These are phyloP conservation scores for Komagataea norvegica DNA, from an alignment of 1,139 yeast genomes.

Conservation along the genomic window DNA sequence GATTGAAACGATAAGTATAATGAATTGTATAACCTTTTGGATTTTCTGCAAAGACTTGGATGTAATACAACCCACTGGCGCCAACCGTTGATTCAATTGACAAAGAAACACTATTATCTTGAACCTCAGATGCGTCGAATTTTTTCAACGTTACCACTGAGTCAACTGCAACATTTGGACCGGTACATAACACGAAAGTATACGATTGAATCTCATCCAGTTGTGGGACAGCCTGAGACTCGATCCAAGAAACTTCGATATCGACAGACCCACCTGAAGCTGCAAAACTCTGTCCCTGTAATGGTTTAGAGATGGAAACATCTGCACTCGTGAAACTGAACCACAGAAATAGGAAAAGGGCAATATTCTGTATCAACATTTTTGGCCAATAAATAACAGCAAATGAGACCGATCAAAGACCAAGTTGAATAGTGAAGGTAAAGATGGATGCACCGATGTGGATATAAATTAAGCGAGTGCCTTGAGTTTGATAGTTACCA, in stretches of 20 bases:
- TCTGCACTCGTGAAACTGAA: conserved; percentile 34
- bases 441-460: too few species aligned
- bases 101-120: conserved; percentile 37
- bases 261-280: conserved; percentile 46
- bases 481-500: too few species aligned
- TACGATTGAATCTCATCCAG: conserved; percentile 41
- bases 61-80: conserved; percentile 60
- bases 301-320: conserved; percentile 52
- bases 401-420: not conserved
- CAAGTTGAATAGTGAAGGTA: too few species aligned
- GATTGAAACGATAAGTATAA: conserved; percentile 62
- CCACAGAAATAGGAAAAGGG: conserved; percentile 1
- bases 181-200: conserved; percentile 63
- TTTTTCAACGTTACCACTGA: conserved; percentile 36
- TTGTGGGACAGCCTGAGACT: conserved; percentile 45
- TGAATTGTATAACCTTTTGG: conserved; percentile 53
- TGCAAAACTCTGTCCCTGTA: conserved; percentile 42
- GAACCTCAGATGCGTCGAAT: conserved; percentile 28
- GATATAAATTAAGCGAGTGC: too few species aligned
- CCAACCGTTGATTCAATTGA: conserved; percentile 40
- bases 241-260: conserved; percentile 58
- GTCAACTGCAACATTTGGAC: conserved; percentile 47
- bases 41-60: conserved; percentile 57
- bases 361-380: not conserved
- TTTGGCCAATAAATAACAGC: not conserved